Evolutionary conservation across 257 asterid species (phyloP).

Genomic region (Cruciata laevipes): DNA sequence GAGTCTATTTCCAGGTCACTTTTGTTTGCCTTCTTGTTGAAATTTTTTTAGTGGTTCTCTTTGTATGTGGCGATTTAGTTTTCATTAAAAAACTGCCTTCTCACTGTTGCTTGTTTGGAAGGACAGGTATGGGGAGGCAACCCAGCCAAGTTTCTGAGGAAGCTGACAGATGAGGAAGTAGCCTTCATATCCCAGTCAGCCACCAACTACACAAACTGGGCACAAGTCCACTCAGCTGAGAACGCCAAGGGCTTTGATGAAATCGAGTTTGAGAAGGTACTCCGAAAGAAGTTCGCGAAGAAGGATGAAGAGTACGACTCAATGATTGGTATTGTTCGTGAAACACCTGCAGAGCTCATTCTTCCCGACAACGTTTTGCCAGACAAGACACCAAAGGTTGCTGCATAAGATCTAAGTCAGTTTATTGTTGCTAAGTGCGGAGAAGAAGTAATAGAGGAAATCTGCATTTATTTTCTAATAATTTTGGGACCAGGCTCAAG

Average conservation of each 20-base stretch:
- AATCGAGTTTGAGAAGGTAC: slow-evolving; percentile 77
- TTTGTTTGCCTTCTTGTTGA: neutral
- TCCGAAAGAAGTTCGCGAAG: slow-evolving; percentile 50
- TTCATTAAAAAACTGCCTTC: no score
- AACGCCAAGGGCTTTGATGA: slow-evolving; percentile 68
- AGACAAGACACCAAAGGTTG: slow-evolving; percentile 43
- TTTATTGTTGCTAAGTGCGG: slow-evolving; percentile 18
- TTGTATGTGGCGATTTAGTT: neutral
- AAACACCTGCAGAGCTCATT: slow-evolving; percentile 41
- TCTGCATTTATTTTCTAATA: slow-evolving; percentile 9
- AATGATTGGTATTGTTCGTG: slow-evolving; percentile 41
- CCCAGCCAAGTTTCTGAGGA: slow-evolving; percentile 92
- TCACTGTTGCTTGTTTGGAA: neutral
- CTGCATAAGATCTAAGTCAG: slow-evolving; percentile 19
- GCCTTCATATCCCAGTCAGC: slow-evolving; percentile 86
- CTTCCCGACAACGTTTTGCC: slow-evolving; percentile 31
- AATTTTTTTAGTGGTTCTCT: neutral
- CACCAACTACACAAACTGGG: slow-evolving; percentile 60
- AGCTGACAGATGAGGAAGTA: slow-evolving; percentile 80
- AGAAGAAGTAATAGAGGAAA: slow-evolving; percentile 16
- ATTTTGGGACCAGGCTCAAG: slow-evolving; percentile 13
- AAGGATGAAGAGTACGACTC: slow-evolving; percentile 54
- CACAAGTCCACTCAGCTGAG: slow-evolving; percentile 82
- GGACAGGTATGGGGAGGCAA: slow-evolving; percentile 97
- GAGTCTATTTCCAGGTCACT: neutral